Base-by-base conservation (phyloP, 208 protist genomes). In the Trypanosoma congolense region DNA sequence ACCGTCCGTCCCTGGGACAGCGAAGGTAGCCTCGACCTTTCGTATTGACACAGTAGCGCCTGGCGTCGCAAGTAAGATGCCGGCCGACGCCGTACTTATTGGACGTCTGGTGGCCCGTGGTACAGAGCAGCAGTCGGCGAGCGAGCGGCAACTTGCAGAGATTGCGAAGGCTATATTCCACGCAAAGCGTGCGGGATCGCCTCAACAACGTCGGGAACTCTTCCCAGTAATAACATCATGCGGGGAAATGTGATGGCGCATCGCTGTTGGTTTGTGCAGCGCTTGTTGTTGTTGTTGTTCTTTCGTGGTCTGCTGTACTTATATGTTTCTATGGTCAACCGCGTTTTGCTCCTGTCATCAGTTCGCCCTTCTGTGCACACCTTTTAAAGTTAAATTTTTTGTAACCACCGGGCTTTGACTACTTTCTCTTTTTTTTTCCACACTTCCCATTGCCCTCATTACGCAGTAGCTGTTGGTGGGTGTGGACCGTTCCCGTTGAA, bases 151-250 rank as follows among this genome's bases (percentile, higher is more conserved):
- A 22, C 44, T 73, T 18, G 8, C 36, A 9, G 51, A 73, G 28
- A n/a, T 73, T 10, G 19, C 59, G 12, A 57, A 56, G 36, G 43
- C 43, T 2, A 30, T 73, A 10, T 73, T 62, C 36, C 50, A 61
- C 28, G 56, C 56, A 12, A 63, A 64, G 40, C 47, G 50, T 19
- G 31, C 18, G 1, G 28, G 3, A 4, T 28, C 31, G 26, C 36
- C 46, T 25, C 19, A 29, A 18, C 19, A 31, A 16, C 30, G 18
- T 8, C 36, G 6, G 33, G 9, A 38, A 41, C 21, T 53, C 6
- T 50, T 61, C 14, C 66, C 66, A 4, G 44, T 28, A 24, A 67
- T 73, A 43, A 51, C 54, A n/a, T 53, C 57, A 26, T 73, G 58
- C 42, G 65, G 65, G 21, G 65, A 73, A 28, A 63, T 73, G 56